These are phyloP conservation scores for Diaporthe velutina DNA, from an alignment of 2,329 filamentous ascomycete genomes.

Conservation along the genomic window DNA sequence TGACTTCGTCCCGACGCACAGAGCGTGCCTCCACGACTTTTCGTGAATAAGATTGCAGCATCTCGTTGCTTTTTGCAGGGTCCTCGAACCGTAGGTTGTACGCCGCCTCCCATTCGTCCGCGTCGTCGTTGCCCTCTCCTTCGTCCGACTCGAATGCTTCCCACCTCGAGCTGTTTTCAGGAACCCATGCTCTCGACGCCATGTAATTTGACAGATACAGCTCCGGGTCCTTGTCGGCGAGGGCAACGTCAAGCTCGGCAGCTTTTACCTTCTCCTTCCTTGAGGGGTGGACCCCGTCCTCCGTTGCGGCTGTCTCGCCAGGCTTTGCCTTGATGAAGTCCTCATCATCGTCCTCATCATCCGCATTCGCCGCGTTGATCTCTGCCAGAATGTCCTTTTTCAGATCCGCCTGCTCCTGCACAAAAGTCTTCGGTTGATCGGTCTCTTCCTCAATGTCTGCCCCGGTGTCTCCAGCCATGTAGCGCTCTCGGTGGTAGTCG, in stretches of 20 bases:
- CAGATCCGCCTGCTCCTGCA: constrained; percentile 87
- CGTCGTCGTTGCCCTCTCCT: constrained; percentile 81
- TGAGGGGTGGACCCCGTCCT: constrained; percentile 68
- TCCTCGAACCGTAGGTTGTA: constrained; percentile 98
- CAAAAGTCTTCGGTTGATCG: constrained; percentile 76
- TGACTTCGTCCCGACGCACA: constrained; percentile 86
- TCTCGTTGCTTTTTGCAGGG: constrained; percentile 87
- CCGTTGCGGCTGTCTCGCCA: constrained; percentile 47
- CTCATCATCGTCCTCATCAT: constrained; percentile 72
- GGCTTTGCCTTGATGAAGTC: constrained; percentile 82
- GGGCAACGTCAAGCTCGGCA: constrained; percentile 74
- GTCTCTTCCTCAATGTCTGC: constrained; percentile 65
- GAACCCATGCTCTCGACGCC: constrained; percentile 90
- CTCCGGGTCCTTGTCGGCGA: constrained; percentile 88
- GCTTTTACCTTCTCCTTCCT: constrained; percentile 62
- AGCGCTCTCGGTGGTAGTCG: constrained; percentile 92
- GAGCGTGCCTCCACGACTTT: constrained; percentile 85
- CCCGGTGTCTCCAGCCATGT: constrained; percentile 79
- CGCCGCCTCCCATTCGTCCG: constrained; percentile 90
- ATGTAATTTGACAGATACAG: constrained; percentile 96
- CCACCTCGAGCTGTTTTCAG: constrained; percentile 74
- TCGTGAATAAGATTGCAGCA: constrained; percentile 89
- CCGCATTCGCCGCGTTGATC: constrained; percentile 75
- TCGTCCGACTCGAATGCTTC: constrained; percentile 94
- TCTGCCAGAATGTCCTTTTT: constrained; percentile 83